Base-by-base conservation (phyloP, 2,329 filamentous ascomycete genomes). In the Fusarium incarnatum region DNA sequence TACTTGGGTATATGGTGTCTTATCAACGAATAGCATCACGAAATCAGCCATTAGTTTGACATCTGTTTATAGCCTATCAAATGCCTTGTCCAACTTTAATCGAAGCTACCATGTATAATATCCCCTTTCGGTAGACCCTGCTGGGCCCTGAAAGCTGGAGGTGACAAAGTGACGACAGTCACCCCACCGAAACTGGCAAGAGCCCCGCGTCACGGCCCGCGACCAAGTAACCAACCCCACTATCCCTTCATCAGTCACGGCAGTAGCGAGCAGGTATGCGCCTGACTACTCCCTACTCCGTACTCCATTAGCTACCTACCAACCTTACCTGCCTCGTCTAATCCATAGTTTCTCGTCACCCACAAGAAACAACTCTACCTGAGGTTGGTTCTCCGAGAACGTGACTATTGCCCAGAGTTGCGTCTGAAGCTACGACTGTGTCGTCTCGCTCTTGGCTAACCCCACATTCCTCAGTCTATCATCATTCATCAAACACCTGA, bases 151-250 rank as follows among this genome's bases (percentile, higher is more conserved):
- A 40, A 52, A 50, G 30, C 32, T 52, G 32, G 48, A 34, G 32
- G 34, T 37, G 34, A 37, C 18, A 18, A 25, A 64, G 63, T 71
- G 68, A 71, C 68, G 68, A 71, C 67, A 71, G 37, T 16, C 55
- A 49, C 55, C 47, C 68, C 64, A 61, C 68, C 46, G 32, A 57
- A 68, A 56, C 45, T 62, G 66, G 61, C 37, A 68, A 57, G 53
- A 60, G 68, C 68, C 68, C 68, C 64, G 63, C 68, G 59, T 53
- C 68, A 68, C 49, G 45, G 55, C 54, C 52, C 41, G 45, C 64
- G 40, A 67, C 58, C 61, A 65, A 58, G 45, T 34, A 64, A 61
- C 41, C 27, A 64, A 64, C 67, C 58, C 68, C 63, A 57, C 67
- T 60, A 68, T 60, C 37, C 42, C 10, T 52, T 49, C 56, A 9